These are phyloP conservation scores for Apiotrichum siamense DNA, from an alignment of 1,284 basidiomycete species.

Conservation along the genomic window DNA sequence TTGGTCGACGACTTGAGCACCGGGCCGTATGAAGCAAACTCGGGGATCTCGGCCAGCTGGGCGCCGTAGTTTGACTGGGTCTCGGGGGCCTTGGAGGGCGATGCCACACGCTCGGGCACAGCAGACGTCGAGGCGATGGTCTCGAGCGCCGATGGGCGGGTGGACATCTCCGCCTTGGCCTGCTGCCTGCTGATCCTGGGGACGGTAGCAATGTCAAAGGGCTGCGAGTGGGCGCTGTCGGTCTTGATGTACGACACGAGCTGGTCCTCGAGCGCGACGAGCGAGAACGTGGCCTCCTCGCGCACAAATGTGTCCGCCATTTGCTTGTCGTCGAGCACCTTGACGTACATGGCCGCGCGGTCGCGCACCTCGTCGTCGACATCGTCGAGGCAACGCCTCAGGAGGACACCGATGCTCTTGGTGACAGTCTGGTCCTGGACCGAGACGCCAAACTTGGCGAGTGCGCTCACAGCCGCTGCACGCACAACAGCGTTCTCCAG, in stretches of 20 bases:
- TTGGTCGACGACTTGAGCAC: conserved; percentile 81
- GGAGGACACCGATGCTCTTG: conserved; percentile 77
- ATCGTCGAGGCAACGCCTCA: conserved; percentile 92
- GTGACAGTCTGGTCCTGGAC: conserved; percentile 70
- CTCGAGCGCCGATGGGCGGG: conserved; percentile 76
- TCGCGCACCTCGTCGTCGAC: conserved; percentile 99
- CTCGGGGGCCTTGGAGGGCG: conserved; percentile 63
- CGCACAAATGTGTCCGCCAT: conserved; percentile 82
- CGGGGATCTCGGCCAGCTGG: conserved; percentile 78
- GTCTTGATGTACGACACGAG: conserved; percentile 86
- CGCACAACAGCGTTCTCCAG: conserved; percentile 97
- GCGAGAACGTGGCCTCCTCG: conserved; percentile 88
- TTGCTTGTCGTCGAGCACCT: conserved; percentile 69
- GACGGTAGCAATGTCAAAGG: conserved; percentile 73
- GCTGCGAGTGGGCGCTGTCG: conserved; percentile 57
- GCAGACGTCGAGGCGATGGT: conserved; percentile 56
- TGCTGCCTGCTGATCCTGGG: conserved; percentile 88
- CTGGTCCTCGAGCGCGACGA: conserved; percentile 77
- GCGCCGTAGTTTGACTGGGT: conserved; percentile 77
- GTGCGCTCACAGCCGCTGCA: conserved; percentile 87
- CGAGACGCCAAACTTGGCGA: conserved; percentile 95
- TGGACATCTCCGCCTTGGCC: conserved; percentile 67
- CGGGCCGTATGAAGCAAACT: conserved; percentile 77
- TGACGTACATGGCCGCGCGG: conserved; percentile 89
- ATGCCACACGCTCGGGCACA: conserved; percentile 57